Conservation (phyloP, 2,329 filamentous ascomycete genomes). For the Microcyclosporella mali region DNA sequence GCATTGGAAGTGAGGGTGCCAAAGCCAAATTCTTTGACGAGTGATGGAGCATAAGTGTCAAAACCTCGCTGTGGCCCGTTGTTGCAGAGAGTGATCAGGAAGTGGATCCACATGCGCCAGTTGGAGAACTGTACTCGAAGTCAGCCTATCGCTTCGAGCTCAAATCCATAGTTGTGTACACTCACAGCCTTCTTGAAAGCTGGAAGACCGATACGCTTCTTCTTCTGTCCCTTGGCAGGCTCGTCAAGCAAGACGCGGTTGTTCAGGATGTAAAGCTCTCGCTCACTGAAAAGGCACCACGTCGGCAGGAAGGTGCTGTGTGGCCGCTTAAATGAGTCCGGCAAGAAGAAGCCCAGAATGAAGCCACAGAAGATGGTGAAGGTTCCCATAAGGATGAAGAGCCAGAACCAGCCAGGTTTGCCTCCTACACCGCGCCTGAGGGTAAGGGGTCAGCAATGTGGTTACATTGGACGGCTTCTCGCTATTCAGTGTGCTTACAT, state of each 20-base stretch:
- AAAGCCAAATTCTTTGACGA: conserved; percentile 28
- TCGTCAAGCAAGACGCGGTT: conserved; percentile 27
- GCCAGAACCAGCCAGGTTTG: conserved; percentile 24
- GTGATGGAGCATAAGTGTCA: conserved; percentile 30
- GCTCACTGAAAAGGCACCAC: conserved; percentile 23
- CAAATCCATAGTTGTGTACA: too few species aligned
- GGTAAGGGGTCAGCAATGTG: too few species aligned
- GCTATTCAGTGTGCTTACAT: too few species aligned
- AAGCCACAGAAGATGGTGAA: conserved; percentile 32
- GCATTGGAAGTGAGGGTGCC: conserved; percentile 28
- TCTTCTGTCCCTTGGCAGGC: conserved; percentile 27
- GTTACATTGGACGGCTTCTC: too few species aligned
- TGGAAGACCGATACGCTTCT: conserved; percentile 27
- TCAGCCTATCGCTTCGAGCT: conserved; percentile 4
- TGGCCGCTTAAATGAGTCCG: conserved; percentile 29
- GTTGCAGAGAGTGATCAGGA: conserved; percentile 30
- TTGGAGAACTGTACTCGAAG: conserved; percentile 20
- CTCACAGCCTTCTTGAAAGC: conserved; percentile 28
- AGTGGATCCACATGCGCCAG: conserved; percentile 31
- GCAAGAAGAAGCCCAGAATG: conserved; percentile 30
- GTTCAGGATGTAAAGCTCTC: conserved; percentile 28
- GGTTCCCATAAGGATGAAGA: conserved; percentile 28
- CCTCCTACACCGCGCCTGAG: conserved; percentile 18
- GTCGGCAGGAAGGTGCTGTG: conserved; percentile 24
- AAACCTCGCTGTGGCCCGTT: conserved; percentile 29